Evolutionary conservation across 106 monocot genomes (phyloP).

Genomic region (Dendrobium chrysotoxum): DNA sequence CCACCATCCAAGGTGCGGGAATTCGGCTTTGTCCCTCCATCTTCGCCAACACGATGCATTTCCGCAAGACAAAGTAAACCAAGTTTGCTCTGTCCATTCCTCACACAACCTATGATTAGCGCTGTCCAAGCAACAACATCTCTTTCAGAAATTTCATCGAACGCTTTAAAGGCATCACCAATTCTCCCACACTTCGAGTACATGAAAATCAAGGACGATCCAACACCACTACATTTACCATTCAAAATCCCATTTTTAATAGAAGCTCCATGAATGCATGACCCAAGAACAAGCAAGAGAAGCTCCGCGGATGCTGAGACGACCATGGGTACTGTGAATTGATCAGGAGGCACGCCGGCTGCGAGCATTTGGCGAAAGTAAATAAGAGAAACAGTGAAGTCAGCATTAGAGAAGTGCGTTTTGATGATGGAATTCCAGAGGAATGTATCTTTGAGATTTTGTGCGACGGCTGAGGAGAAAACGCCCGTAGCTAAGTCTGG

Average conservation of each 20-base stretch:
- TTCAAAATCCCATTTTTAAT: slow-evolving; percentile 36
- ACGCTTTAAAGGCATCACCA: slow-evolving; percentile 42
- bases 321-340: slow-evolving; percentile 63
- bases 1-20: slow-evolving; percentile 44
- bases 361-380: slow-evolving; percentile 40
- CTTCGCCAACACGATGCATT: slow-evolving; percentile 29
- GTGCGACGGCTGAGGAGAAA: slow-evolving; percentile 29
- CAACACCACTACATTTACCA: slow-evolving; percentile 19
- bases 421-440: slow-evolving; percentile 82
- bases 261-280: slow-evolving; percentile 25
- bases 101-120: slow-evolving; percentile 49
- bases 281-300: slow-evolving; percentile 15
- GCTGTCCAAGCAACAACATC: slow-evolving; percentile 80
- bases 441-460: slow-evolving; percentile 34
- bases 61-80: slow-evolving; percentile 38
- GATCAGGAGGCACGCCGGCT: slow-evolving; percentile 22
- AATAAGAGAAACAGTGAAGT: slow-evolving; percentile 23
- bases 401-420: slow-evolving; percentile 40
- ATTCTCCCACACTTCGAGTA: slow-evolving; percentile 50
- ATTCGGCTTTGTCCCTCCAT: slow-evolving; percentile 29
- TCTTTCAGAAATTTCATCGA: slow-evolving; percentile 56
- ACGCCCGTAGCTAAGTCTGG: slow-evolving; percentile 34
- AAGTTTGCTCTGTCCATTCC: slow-evolving; percentile 37
- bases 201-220: slow-evolving; percentile 61
- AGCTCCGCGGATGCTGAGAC: slow-evolving; percentile 59